Evolutionary conservation across 2,329 filamentous ascomycete genomes (phyloP), one percentile per base, ranked within the genome.

Genomic region (Colletotrichum viniferum): DNA sequence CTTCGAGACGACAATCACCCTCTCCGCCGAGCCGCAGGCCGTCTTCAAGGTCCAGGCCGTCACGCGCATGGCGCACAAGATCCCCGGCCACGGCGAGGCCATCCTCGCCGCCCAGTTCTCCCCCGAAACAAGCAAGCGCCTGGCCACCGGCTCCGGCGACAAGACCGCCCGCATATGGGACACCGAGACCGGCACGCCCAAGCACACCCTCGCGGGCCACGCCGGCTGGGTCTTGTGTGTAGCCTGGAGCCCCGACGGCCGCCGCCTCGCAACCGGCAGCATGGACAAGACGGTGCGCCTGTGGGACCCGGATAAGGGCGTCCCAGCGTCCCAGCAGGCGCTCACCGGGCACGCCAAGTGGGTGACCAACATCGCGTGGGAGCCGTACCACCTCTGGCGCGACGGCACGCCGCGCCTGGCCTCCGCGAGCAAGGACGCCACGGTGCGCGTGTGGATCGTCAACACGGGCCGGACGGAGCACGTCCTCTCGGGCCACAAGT

Each of bases 121-220:
- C 1, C 96, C 96, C 0, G 90, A 91, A 48, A 92, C 91, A 8
- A 96, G 94, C 30, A 92, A 92, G 13, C 90, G 93, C 74, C 90
- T 98, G 84, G 96, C 96, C 0, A 98, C 95, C 2, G 97, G 96
- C 1, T 95, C 94, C 76, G 97, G 97, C 62, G 97, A 99, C 81
- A 94, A 94, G 79, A 98, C 96, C 2, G 96, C 96, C 1, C 89
- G 96, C 72, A 93, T 98, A 86, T 98, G 95, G 95, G 96, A 99
- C 81, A 96, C 95, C 64, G 95, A 98, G 80, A 98, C 96, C 0
- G 96, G 96, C 63, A 98, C 96, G 13, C 96, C 96, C 0, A 91
- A 95, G 76, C 91, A 94, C 84, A 98, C 96, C 0, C 86, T 98
- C 64, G 94, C 95, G 79, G 96, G 96, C 1, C 97, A 98, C 84